Evolutionary conservation across 306 rosid genomes (phyloP).

Genomic region (Cucurbita moschata): DNA sequence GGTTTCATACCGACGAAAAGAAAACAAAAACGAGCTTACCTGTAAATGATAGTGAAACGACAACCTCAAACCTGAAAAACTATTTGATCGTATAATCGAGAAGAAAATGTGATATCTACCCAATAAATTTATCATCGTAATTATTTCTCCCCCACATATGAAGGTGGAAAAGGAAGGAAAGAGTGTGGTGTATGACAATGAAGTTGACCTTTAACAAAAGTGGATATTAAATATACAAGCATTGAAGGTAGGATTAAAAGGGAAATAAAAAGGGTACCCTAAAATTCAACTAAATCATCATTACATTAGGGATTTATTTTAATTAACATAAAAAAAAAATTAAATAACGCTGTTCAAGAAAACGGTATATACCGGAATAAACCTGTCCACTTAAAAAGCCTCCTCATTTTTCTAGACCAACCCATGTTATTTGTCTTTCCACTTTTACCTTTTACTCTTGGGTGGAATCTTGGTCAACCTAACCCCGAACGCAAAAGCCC

Average conservation of each 20-base stretch:
- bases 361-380: constrained; percentile 9
- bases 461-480: not conserved
- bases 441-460: not conserved
- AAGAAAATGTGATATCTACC: not conserved
- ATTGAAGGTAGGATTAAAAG: not conserved
- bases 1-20: not conserved
- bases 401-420: not conserved
- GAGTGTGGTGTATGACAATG: not conserved
- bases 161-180: not conserved
- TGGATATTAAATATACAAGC: not conserved
- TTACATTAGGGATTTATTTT: not conserved
- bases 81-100: not conserved
- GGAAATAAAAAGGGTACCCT: not conserved
- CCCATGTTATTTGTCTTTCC: not conserved
- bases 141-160: not conserved
- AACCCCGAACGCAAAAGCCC: no score
- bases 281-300: not conserved
- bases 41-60: not conserved
- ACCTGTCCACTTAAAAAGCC: not conserved
- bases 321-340: not conserved
- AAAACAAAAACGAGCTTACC: not conserved
- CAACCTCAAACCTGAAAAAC: not conserved
- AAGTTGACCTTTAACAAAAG: not conserved
- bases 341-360: not conserved
- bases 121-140: not conserved